These are phyloP conservation scores for Fagus sylvatica DNA, from an alignment of 306 rosid genomes.

Conservation along the genomic window DNA sequence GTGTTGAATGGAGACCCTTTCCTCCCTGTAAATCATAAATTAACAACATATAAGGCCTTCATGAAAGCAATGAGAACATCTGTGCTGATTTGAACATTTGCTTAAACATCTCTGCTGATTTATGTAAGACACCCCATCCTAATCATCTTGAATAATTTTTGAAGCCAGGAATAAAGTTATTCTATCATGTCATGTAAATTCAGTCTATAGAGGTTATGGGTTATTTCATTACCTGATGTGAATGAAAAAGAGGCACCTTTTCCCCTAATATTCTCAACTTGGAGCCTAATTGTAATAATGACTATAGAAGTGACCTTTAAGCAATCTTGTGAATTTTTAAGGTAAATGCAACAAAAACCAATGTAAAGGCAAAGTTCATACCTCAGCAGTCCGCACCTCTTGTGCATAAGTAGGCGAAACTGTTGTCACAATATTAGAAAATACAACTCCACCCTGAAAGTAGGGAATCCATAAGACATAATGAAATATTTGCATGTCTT, in stretches of 20 bases:
- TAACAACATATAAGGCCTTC: slow-evolving; percentile 25
- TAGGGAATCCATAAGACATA: slow-evolving; percentile 14
- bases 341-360: slow-evolving; percentile 24
- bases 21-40: slow-evolving; percentile 70
- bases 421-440: slow-evolving; percentile 94
- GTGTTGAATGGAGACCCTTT: slow-evolving; percentile 82
- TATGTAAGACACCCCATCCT: slow-evolving; percentile 11
- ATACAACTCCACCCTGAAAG: slow-evolving; percentile 89
- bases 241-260: not conserved
- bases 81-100: not conserved
- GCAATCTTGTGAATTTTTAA: not conserved
- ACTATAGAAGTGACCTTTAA: not conserved
- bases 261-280: not conserved
- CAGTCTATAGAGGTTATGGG: not conserved
- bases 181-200: not conserved
- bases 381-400: slow-evolving; percentile 94
- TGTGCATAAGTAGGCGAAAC: slow-evolving; percentile 96
- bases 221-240: not conserved
- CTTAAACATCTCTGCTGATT: slow-evolving; percentile 2
- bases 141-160: slow-evolving; percentile 1
- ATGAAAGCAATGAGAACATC: not conserved
- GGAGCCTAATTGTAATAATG: not conserved
- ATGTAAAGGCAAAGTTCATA: slow-evolving; percentile 29
- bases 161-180: not conserved
- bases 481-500: not conserved